Conservation (phyloP, 2,329 filamentous ascomycete species). For the Aspergillus sergii region DNA sequence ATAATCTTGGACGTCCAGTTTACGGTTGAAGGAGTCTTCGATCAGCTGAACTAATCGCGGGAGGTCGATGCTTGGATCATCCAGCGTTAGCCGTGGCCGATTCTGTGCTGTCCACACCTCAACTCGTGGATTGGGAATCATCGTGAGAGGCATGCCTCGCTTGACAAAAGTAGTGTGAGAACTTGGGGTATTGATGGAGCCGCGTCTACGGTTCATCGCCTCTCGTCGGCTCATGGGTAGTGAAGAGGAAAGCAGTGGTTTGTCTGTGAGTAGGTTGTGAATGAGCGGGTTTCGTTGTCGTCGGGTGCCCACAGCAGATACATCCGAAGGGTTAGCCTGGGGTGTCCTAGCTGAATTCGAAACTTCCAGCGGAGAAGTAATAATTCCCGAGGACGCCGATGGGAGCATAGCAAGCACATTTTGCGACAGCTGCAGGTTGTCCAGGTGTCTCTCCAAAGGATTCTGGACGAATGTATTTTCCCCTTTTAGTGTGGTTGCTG, state of each 20-base stretch:
- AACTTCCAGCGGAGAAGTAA: slow-evolving; percentile 84
- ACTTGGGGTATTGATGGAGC: slow-evolving; percentile 40
- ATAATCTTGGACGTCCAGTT: slow-evolving; percentile 82
- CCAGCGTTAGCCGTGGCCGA: slow-evolving; percentile 67
- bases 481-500: slow-evolving; percentile 10
- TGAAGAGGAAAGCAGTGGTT: slow-evolving; percentile 88
- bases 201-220: slow-evolving; percentile 30
- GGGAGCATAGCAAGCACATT: slow-evolving; percentile 75
- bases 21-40: slow-evolving; percentile 87
- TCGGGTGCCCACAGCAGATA: slow-evolving; percentile 57
- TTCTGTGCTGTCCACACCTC: slow-evolving; percentile 69
- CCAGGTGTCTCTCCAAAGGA: slow-evolving; percentile 55
- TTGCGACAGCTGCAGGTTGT: slow-evolving; percentile 74
- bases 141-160: slow-evolving; percentile 83
- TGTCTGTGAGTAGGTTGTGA: slow-evolving; percentile 94
- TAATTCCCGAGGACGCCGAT: slow-evolving; percentile 79
- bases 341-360: slow-evolving; percentile 58
- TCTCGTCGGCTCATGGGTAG: slow-evolving; percentile 71
- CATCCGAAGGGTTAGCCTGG: slow-evolving; percentile 30
- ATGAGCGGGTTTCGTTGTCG: slow-evolving; percentile 81
- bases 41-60: slow-evolving; percentile 82
- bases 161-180: slow-evolving; percentile 80
- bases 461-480: slow-evolving; percentile 33
- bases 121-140: slow-evolving; percentile 71
- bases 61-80: slow-evolving; percentile 80